Base-by-base conservation (phyloP, 2,329 filamentous ascomycete species). In the Stemphylium beticola region DNA sequence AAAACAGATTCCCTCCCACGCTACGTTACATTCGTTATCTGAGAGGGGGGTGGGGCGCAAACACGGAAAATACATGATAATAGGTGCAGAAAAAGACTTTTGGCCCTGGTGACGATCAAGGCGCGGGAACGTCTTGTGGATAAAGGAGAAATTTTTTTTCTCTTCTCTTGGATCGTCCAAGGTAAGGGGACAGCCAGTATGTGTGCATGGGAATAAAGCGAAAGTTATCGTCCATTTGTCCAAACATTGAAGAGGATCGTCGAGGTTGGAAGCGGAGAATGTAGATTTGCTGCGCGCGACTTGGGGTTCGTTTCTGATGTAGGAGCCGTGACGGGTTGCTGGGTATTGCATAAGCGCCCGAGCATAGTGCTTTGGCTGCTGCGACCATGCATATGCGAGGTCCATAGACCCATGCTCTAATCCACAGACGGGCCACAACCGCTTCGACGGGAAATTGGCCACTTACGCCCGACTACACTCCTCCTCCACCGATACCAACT, bases 21-120 rank as follows among this genome's bases (percentile, higher is more conserved):
- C 62, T 67, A 54, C 62, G 56, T 64, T 56, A 62, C 53, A 44
- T 54, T 65, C 62, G 42, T 65, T 49, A 65, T 61, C 60, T 29
- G 46, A 52, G 32, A 40, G 54, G 46, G 42, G 26, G 15, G 17
- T 33, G n/a, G n/a, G 15, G 6, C 20, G 6, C 20, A 22, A 4
- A 7, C 22, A 24, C 22, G 22, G 22, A 24, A 24, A 24, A 24
- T 4, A 24, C 22, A 24, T 7, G 22, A 24, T 24, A 24, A 24
- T 24, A 24, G 8, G 6, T 24, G 22, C 22, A 24, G 8, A 7
- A 7, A 24, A 38, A 38, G 36, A 38, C 36, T 38, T 38, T 38
- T 38, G 36, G 36, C 36, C 17, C 20, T 7, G 5, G 22, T 24
- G 36, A 17, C 7, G 20, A 12, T 12, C 36, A 20, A 38, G 36